Evolutionary conservation across 2,329 filamentous ascomycete species (phyloP).

Genomic region (Aspergillus costaricaensis): DNA sequence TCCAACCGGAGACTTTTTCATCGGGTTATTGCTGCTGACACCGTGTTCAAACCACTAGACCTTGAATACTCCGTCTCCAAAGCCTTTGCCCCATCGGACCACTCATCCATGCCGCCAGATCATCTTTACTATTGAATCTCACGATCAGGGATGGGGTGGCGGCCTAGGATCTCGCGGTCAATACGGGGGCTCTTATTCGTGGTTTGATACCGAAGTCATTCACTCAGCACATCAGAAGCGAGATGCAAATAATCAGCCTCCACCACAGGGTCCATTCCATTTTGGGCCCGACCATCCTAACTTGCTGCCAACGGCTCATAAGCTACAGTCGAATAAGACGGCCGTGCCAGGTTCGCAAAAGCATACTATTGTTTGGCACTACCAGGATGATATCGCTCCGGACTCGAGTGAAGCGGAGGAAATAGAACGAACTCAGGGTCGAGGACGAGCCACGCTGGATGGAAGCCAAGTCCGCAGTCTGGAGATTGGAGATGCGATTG

Average conservation of each 20-base stretch:
- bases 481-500: conserved; percentile 40
- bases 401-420: conserved; percentile 37
- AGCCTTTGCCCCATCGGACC: conserved; percentile 36
- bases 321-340: conserved; percentile 35
- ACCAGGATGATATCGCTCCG: conserved; percentile 31
- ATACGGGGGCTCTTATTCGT: conserved; percentile 39
- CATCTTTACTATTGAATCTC: conserved; percentile 36
- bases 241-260: conserved; percentile 20
- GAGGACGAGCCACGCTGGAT: conserved; percentile 38
- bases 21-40: not conserved
- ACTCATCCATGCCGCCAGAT: conserved; percentile 44
- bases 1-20: not conserved
- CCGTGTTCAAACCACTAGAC: conserved; percentile 13
- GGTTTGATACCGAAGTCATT: conserved; percentile 42
- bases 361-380: conserved; percentile 38
- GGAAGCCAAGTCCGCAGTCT: conserved; percentile 38
- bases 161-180: conserved; percentile 19
- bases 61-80: conserved; percentile 18
- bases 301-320: conserved; percentile 31
- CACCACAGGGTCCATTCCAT: conserved; percentile 18
- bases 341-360: conserved; percentile 23
- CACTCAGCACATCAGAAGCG: conserved; percentile 24
- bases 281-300: conserved; percentile 29
- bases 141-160: conserved; percentile 40
- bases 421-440: conserved; percentile 33